These are phyloP conservation scores for Rhizoclosmatium hyalinum DNA, from an alignment of 371 early-diverging fungal genomes.

Conservation along the genomic window DNA sequence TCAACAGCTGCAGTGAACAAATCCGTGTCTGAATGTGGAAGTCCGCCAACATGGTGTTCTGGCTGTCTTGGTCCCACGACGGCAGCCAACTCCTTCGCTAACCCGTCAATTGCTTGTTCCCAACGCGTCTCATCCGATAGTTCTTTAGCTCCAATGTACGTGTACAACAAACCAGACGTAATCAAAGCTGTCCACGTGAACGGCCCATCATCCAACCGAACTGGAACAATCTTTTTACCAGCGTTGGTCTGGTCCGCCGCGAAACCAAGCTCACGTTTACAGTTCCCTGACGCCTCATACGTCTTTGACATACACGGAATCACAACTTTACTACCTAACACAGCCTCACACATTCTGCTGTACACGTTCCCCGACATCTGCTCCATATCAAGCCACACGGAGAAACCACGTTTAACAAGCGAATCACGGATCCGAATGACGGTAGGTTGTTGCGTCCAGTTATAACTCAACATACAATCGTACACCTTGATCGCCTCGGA, in stretches of 20 bases:
- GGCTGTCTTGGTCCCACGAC: neutral
- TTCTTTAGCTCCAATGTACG: conserved; percentile 23
- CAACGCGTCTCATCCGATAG: conserved; percentile 14
- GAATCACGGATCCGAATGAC: conserved; percentile 33
- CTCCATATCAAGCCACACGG: conserved; percentile 41
- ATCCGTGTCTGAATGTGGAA: neutral
- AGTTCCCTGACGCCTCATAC: conserved; percentile 43
- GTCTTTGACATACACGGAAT: conserved; percentile 36
- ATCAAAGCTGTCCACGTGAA: conserved; percentile 48
- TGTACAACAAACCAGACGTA: conserved; percentile 44
- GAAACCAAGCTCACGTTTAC: conserved; percentile 46
- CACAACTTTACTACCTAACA: conserved; percentile 34
- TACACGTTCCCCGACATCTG: conserved; percentile 46
- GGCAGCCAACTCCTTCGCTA: conserved; percentile 31
- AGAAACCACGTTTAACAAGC: conserved; percentile 27
- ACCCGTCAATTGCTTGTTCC: conserved; percentile 38
- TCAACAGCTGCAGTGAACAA: neutral
- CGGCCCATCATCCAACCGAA: conserved; percentile 39
- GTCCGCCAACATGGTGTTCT: neutral
- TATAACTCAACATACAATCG: conserved; percentile 43
- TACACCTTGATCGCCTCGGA: conserved; percentile 16
- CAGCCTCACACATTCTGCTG: conserved; percentile 44
- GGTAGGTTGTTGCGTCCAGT: conserved; percentile 34
- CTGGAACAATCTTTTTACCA: conserved; percentile 45
- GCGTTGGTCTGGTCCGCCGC: conserved; percentile 43